phyloP scores from a whole-genome alignment of 1,284 basidiomycete genomes.

The Irpex rosettiformis region DNA sequence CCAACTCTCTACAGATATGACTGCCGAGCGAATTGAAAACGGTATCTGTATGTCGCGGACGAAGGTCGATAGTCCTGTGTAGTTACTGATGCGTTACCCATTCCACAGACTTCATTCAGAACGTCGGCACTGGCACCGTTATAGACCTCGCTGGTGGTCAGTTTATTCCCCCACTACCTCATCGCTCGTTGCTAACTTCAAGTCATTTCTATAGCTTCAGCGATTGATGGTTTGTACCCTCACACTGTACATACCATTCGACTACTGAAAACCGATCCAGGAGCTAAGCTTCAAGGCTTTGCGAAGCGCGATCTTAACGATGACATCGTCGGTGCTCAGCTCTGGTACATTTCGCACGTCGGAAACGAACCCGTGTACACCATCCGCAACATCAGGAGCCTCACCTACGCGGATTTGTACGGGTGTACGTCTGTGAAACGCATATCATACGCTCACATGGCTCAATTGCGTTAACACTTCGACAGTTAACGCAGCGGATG shows the following conservation, averaged over 20 bases:
- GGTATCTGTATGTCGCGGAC: not conserved
- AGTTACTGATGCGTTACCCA: not conserved
- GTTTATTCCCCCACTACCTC: not conserved
- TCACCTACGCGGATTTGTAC: not conserved
- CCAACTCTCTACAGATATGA: no score
- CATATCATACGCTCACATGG: not conserved
- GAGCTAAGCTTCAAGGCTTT: not conserved
- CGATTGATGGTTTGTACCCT: not conserved
- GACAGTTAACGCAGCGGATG: not conserved
- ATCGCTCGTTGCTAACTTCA: not conserved
- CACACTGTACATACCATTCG: not conserved
- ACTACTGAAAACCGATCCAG: not conserved
- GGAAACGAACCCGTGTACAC: not conserved
- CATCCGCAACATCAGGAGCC: not conserved
- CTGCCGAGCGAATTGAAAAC: not conserved
- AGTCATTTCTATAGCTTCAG: not conserved
- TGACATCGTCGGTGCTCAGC: not conserved
- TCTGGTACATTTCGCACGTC: not conserved
- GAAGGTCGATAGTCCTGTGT: not conserved
- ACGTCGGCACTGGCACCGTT: not conserved
- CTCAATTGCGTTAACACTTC: not conserved
- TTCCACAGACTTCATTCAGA: not conserved
- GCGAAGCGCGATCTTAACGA: slow-evolving; percentile 3
- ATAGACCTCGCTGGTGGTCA: not conserved
- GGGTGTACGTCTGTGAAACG: not conserved